Conservation (phyloP, 805 yeast species). For the Saccharomycopsis javanensis region DNA sequence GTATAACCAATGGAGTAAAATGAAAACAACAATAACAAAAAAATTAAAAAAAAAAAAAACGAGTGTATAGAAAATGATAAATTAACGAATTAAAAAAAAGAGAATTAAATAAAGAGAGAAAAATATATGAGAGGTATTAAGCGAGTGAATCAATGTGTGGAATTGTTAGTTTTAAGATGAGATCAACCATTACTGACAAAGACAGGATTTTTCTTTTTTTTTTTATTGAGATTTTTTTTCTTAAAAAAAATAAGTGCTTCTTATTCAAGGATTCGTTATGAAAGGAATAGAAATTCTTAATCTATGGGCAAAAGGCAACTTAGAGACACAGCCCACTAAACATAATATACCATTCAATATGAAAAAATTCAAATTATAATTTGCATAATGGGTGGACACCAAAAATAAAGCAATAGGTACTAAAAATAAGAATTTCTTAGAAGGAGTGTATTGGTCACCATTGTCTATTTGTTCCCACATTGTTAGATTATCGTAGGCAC, state of each 20-base stretch:
- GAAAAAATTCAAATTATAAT: conserved; percentile 72
- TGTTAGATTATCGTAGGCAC: conserved; percentile 90
- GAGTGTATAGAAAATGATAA: too few relatives aligned
- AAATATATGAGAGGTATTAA: not conserved
- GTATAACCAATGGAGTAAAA: too few relatives aligned
- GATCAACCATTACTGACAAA: too few relatives aligned
- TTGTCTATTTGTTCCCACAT: conserved; percentile 97
- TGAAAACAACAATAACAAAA: too few relatives aligned
- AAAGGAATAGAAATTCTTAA: conserved; percentile 55
- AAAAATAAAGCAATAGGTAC: conserved; percentile 89
- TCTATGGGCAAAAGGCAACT: conserved; percentile 74
- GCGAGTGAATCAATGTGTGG: too few relatives aligned
- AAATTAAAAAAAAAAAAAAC: too few relatives aligned
- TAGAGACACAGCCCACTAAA: conserved; percentile 82
- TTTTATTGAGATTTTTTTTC: too few relatives aligned
- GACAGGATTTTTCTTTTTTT: too few relatives aligned
- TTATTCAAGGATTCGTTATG: conserved; percentile 25
- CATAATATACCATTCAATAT: conserved; percentile 73
- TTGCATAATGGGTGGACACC: conserved; percentile 81
- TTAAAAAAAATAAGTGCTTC: too few relatives aligned
- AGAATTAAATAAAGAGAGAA: too few relatives aligned
- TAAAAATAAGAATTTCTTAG: conserved; percentile 82
- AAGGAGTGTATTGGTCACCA: conserved; percentile 95
- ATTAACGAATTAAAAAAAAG: too few relatives aligned
- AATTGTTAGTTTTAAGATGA: too few relatives aligned